Conservation (phyloP, 2,329 filamentous ascomycete species). For the Fusarium subtropicale region DNA sequence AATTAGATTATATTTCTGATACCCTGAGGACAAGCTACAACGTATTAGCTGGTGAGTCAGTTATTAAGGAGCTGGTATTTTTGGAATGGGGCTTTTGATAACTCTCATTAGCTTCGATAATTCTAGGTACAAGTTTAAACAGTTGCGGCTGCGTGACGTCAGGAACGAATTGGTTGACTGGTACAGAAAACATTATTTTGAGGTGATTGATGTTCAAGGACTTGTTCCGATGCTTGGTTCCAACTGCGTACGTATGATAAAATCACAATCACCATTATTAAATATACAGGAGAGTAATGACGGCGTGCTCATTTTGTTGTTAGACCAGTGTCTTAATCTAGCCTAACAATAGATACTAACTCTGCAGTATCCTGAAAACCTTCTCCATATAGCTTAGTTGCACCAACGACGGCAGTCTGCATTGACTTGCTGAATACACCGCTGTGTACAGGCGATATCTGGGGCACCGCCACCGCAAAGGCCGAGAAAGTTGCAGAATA, state of each 20-base stretch:
- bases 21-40: too few relatives aligned
- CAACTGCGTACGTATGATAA: too few relatives aligned
- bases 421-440: not conserved
- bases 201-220: too few relatives aligned
- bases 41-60: not conserved
- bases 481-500: not conserved
- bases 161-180: too few relatives aligned
- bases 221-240: too few relatives aligned
- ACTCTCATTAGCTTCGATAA: not conserved
- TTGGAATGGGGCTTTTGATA: not conserved
- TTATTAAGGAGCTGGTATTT: not conserved
- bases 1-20: too few relatives aligned
- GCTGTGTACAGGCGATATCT: not conserved
- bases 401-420: not conserved
- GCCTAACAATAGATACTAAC: rapidly evolving
- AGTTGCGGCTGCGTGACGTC: not conserved
- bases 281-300: not conserved
- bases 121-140: too few relatives aligned
- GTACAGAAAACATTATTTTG: too few relatives aligned
- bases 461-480: not conserved
- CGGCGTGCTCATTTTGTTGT: not conserved
- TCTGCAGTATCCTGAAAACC: rapidly evolving
- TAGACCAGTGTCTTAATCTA: rapidly evolving
- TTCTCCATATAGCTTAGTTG: not conserved
- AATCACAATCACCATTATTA: too few relatives aligned